phyloP scores from a whole-genome alignment of 2,329 filamentous ascomycete species.

The Tolypocladium inflatum region DNA sequence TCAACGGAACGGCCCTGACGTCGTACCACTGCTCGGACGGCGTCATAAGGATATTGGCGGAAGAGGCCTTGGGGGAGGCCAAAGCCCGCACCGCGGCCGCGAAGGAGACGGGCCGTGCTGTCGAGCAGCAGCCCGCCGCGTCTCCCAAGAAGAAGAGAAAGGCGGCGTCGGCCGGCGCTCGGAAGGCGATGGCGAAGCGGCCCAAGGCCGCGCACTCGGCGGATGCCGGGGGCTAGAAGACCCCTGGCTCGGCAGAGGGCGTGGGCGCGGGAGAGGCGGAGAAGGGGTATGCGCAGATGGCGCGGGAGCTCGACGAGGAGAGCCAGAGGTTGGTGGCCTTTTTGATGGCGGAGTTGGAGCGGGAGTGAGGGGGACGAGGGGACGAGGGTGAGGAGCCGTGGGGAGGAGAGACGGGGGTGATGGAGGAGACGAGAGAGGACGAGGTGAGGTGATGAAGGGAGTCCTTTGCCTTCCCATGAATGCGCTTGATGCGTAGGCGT shows the following conservation, averaged over 20 bases:
- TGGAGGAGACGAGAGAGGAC: neutral
- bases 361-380: neutral
- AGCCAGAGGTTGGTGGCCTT: neutral
- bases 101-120: neutral
- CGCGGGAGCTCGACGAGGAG: neutral
- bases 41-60: neutral
- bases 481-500: neutral
- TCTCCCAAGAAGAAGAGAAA: neutral
- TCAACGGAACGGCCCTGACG: neutral
- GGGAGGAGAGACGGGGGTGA: neutral
- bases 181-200: neutral
- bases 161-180: neutral
- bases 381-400: neutral
- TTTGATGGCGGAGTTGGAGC: neutral
- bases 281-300: neutral
- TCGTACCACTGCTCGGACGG: conserved; percentile 3
- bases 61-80: neutral
- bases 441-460: neutral
- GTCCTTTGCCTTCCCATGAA: neutral
- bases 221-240: neutral
- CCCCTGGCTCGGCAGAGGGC: neutral
- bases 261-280: neutral
- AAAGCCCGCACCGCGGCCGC: neutral
- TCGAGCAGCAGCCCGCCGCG: neutral
- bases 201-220: neutral